A percentile compares a stretch with the other conserved stretches of the same genome.
These are phyloP conservation scores for Paramyrothecium sp. DNA, from an alignment of 2,329 filamentous ascomycete species.

Conservation along the genomic window DNA sequence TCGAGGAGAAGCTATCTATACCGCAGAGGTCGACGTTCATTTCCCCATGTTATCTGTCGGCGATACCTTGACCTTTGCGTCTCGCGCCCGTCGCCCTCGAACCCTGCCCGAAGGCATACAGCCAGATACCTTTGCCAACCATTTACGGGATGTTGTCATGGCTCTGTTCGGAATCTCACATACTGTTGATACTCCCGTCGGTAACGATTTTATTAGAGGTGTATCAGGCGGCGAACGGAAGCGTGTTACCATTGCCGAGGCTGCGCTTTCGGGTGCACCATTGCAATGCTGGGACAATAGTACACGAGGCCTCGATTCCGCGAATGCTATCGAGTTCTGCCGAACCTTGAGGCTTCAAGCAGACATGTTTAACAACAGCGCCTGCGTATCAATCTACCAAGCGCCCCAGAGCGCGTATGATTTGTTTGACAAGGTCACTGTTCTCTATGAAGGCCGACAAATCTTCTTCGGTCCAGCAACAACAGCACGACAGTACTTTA, in stretches of 20 bases:
- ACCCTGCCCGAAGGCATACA: slow-evolving; percentile 55
- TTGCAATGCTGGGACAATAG: slow-evolving; percentile 26
- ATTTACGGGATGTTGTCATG: slow-evolving; percentile 62
- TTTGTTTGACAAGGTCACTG: slow-evolving; percentile 64
- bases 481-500: slow-evolving; percentile 59
- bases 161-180: slow-evolving; percentile 69
- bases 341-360: slow-evolving; percentile 13
- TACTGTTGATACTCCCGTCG: slow-evolving; percentile 69
- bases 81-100: slow-evolving; percentile 57
- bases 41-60: slow-evolving; percentile 58
- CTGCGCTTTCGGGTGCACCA: slow-evolving; percentile 50
- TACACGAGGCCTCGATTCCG: slow-evolving; percentile 21
- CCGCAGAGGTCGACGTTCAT: neutral
- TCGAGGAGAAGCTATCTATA: neutral
- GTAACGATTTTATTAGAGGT: slow-evolving; percentile 66
- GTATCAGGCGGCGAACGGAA: slow-evolving; percentile 77
- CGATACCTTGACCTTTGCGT: slow-evolving; percentile 61
- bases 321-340: slow-evolving; percentile 17
- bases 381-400: slow-evolving; percentile 49
- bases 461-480: slow-evolving; percentile 60
- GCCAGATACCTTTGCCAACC: slow-evolving; percentile 47
- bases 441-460: slow-evolving; percentile 65
- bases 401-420: slow-evolving; percentile 57
- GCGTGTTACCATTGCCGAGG: slow-evolving; percentile 74
- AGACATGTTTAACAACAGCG: slow-evolving; percentile 9